phyloP scores from a whole-genome alignment of 2,329 filamentous ascomycete species.

The Furcasterigmium furcatum region DNA sequence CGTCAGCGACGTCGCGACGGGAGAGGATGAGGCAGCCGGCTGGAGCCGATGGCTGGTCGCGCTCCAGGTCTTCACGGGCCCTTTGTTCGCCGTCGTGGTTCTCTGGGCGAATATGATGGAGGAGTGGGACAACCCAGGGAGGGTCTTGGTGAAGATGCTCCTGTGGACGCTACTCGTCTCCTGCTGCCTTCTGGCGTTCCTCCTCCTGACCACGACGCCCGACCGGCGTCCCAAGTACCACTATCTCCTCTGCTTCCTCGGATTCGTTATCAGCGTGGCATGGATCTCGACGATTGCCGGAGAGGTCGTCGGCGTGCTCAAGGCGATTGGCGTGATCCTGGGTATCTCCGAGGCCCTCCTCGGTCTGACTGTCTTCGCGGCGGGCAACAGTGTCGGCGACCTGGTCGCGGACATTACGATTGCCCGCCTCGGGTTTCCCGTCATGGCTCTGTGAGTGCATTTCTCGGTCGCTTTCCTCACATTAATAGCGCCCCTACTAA shows the following conservation, averaged over 20 bases:
- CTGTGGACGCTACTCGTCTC: constrained; percentile 68
- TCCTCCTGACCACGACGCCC: constrained; percentile 68
- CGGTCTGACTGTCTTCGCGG: constrained; percentile 91
- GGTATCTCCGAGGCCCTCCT: constrained; percentile 94
- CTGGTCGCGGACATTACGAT: constrained; percentile 94
- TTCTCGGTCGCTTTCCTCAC: too few species aligned
- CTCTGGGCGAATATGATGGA: constrained; percentile 67
- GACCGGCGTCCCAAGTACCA: constrained; percentile 69
- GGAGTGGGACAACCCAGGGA: constrained; percentile 50
- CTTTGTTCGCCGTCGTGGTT: constrained; percentile 76
- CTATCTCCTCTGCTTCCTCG: constrained; percentile 78
- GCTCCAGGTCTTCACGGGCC: constrained; percentile 82
- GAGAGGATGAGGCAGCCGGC: constrained; percentile 39
- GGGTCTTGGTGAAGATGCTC: constrained; percentile 52
- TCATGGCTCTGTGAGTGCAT: constrained; percentile 77
- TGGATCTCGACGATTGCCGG: constrained; percentile 97
- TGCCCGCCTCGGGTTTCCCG: constrained; percentile 86
- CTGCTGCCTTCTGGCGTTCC: constrained; percentile 58
- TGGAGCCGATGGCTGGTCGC: constrained; percentile 94
- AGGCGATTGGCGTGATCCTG: constrained; percentile 86
- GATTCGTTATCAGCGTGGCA: constrained; percentile 86
- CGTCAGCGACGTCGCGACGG: constrained; percentile 14
- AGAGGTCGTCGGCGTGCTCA: constrained; percentile 92
- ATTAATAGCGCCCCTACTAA: constrained; percentile 16
- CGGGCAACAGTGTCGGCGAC: constrained; percentile 92